Percentiles rank a stretch among this genome's conserved stretches.
phyloP scores from a whole-genome alignment of 129 eudicot genomes.

The Tanacetum coccineum region DNA sequence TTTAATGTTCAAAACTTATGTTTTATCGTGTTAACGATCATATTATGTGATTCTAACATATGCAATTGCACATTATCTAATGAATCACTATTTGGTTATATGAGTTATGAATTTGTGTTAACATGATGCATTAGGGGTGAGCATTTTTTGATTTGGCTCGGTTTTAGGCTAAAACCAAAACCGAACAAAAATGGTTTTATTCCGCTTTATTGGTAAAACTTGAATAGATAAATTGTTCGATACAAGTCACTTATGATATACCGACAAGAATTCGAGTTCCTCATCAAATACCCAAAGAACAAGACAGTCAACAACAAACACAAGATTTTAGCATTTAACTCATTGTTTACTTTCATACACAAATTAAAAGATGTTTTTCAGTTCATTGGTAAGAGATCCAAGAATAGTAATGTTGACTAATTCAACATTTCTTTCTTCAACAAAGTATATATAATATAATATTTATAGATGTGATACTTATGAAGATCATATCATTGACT shows the following conservation, averaged over 20 bases:
- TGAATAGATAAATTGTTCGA: no score
- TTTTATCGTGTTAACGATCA: background rate
- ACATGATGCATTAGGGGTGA: no score
- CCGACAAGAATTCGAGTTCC: background rate
- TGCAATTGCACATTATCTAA: background rate
- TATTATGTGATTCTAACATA: background rate
- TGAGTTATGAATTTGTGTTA: no score
- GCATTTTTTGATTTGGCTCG: no score
- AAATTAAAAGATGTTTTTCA: conserved; percentile 16
- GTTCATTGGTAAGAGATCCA: conserved; percentile 31
- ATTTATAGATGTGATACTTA: no score
- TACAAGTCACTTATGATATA: background rate
- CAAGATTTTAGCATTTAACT: conserved; percentile 1
- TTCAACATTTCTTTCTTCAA: conserved; percentile 19
- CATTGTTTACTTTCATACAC: conserved; percentile 7
- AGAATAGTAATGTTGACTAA: conserved; percentile 24
- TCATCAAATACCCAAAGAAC: conserved; percentile 9
- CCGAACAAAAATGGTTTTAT: no score
- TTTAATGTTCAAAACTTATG: conserved; percentile 11
- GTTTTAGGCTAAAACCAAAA: no score
- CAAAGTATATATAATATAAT: background rate
- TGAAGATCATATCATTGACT: no score
- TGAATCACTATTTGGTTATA: background rate
- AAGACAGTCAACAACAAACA: conserved; percentile 22
- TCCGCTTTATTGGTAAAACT: background rate